A percentile compares a stretch with the other conserved stretches of the same genome.
These are phyloP conservation scores for Fusarium sp. DNA, from an alignment of 2,329 filamentous ascomycete species.

Conservation along the genomic window DNA sequence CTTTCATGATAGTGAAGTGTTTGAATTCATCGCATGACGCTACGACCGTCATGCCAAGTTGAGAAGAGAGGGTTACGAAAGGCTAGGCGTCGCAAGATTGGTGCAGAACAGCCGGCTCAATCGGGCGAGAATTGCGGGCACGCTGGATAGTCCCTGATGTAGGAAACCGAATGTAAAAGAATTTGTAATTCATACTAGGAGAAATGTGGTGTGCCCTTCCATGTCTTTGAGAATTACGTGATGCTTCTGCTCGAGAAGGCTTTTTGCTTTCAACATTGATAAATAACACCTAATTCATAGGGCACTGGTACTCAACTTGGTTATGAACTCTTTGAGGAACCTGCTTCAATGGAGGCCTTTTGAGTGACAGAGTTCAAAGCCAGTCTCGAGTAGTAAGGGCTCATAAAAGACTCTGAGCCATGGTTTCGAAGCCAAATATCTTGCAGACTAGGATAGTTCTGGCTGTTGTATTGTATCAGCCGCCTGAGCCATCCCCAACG, in stretches of 20 bases:
- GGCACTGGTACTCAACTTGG: background rate
- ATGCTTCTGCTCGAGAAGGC: no score
- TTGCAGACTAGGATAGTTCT: background rate
- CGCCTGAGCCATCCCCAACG: rapidly evolving
- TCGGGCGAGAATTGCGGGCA: no score
- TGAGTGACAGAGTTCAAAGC: background rate
- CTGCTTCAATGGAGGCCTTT: background rate
- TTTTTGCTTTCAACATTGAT: no score
- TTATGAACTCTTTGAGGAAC: background rate
- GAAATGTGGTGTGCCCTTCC: no score
- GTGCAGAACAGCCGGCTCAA: no score
- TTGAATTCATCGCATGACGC: rapidly evolving
- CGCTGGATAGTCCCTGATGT: no score
- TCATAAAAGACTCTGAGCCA: rapidly evolving
- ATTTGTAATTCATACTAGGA: no score
- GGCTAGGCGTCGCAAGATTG: rapidly evolving
- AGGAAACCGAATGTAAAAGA: no score
- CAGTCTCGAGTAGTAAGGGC: background rate
- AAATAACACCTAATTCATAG: no score
- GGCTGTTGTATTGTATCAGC: background rate
- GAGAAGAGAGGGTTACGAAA: no score
- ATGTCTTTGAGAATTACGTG: no score
- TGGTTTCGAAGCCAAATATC: background rate
- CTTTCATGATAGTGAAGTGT: background rate
- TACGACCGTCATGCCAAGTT: no score